Base-by-base conservation (phyloP, 106 monocot genomes). In the Apostasia ramifera region DNA sequence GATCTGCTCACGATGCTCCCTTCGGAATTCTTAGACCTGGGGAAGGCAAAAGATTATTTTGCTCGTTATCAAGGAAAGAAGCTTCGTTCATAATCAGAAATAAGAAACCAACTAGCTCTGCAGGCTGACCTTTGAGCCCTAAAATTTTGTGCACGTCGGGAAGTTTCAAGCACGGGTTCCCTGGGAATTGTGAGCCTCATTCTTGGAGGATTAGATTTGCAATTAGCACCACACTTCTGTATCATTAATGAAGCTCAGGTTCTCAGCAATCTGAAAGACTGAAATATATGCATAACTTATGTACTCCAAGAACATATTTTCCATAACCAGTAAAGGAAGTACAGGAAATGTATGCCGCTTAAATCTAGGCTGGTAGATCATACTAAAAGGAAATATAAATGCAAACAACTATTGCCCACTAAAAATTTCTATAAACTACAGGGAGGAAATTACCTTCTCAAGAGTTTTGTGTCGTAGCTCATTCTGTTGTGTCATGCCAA, bases 81-180 rank as follows among this genome's bases (percentile, higher is more conserved):
- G 1, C 7, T 49, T 37, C 48, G 10, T 47, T 47, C 15, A 15
- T 49, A 37, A 65, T 45, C 10, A 44, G 44, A 26, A 26, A 26
- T 26, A 26, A 26, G 26, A 26, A 26, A 26, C 26, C 26, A 26
- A 26, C 26, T 26, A 62, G 6, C 41, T 64, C 4, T 6, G 1
- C 37, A 47, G 65, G 8, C 48, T 55, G 46, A 55, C 68, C 73
- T 79, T 63, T 76, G 76, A 72, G 56, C 59, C 77, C 82, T 78
- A 50, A 81, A 70, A 54, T 71, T 80, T 70, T 76, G 72, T 47
- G 92, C 92, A 54, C 95, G 80, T 68, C 73, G 76, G 66, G 82
- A 78, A 8, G 92, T 97, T 81, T 79, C 81, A 49, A 97, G 76
- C 44, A 85, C 82, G 69, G 92, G 92, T 69, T 92, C 86, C 77